These are phyloP conservation scores for Yamadazyma paraphyllophila DNA, from an alignment of 805 yeast species.

Conservation along the genomic window DNA sequence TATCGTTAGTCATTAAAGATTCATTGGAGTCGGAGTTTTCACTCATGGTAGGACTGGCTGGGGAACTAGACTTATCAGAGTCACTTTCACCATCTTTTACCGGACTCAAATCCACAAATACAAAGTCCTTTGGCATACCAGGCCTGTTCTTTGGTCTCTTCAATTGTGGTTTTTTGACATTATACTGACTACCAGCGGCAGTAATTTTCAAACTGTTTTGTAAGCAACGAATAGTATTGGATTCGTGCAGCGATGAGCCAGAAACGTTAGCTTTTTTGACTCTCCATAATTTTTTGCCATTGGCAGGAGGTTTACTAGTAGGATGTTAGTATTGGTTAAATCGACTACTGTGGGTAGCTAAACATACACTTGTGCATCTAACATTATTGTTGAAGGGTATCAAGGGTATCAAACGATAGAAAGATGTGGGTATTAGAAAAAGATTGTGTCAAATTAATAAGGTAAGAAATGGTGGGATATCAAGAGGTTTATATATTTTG, in stretches of 20 bases:
- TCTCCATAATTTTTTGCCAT: conserved; percentile 46
- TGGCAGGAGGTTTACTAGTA: conserved; percentile 37
- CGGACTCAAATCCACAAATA: conserved; percentile 46
- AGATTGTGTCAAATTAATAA: not conserved
- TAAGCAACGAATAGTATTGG: conserved; percentile 34
- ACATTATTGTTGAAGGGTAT: conserved; percentile 11
- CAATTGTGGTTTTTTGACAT: conserved; percentile 37
- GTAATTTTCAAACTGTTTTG: conserved; percentile 42
- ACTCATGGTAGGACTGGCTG: conserved; percentile 13
- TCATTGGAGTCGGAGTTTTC: conserved; percentile 11
- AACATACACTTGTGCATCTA: conserved; percentile 14
- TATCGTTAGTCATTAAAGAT: conserved; percentile 12
- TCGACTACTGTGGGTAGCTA: not conserved
- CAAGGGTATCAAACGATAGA: conserved; percentile 9
- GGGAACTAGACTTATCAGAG: conserved; percentile 7
- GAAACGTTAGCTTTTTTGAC: conserved; percentile 28
- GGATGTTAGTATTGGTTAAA: conserved; percentile 2
- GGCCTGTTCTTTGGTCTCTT: conserved; percentile 45
- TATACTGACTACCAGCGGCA: conserved; percentile 36
- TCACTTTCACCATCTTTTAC: conserved; percentile 27
- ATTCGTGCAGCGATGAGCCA: conserved; percentile 16
- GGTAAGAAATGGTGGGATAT: not conserved
- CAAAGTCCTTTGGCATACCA: conserved; percentile 45
- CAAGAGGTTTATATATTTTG: conserved; percentile 3
- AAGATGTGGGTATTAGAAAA: conserved; percentile 7